Evolutionary conservation across 306 rosid genomes (phyloP).

Genomic region (Vigna radiata): DNA sequence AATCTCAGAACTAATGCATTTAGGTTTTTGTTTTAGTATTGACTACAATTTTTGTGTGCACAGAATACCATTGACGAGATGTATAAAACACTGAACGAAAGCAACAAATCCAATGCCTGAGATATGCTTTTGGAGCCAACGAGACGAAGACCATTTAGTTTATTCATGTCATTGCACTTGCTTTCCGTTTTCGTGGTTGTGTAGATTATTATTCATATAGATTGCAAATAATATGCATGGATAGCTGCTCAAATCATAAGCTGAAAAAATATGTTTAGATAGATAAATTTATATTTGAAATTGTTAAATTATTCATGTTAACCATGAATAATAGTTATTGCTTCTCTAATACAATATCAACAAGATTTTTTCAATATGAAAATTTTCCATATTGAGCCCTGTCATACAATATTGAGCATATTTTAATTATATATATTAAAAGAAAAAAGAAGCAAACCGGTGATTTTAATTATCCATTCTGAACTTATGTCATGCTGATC

Average conservation of each 20-base stretch:
- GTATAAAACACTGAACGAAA: constrained; percentile 57
- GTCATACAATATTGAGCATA: not conserved
- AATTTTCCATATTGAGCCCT: not conserved
- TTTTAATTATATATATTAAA: no score
- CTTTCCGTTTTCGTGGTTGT: constrained; percentile 24
- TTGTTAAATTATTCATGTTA: constrained; percentile 4
- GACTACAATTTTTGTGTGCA: constrained; percentile 28
- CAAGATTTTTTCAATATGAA: not conserved
- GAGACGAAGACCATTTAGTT: constrained; percentile 20
- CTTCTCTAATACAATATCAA: not conserved
- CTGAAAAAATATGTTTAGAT: not conserved
- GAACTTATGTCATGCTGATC: no score
- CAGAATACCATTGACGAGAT: constrained; percentile 69
- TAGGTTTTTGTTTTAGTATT: constrained; percentile 4
- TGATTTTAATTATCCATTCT: no score
- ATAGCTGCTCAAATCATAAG: constrained; percentile 21
- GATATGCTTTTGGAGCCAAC: constrained; percentile 21
- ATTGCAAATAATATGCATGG: constrained; percentile 30
- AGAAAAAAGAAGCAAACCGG: no score
- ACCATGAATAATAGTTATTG: not conserved
- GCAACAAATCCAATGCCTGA: constrained; percentile 54
- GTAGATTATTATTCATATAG: constrained; percentile 17
- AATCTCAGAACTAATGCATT: not conserved
- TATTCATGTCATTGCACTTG: constrained; percentile 17
- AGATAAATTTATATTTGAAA: not conserved